These are phyloP conservation scores for Penicillium lagena DNA, from an alignment of 495 filamentous ascomycete genomes.

Conservation along the genomic window DNA sequence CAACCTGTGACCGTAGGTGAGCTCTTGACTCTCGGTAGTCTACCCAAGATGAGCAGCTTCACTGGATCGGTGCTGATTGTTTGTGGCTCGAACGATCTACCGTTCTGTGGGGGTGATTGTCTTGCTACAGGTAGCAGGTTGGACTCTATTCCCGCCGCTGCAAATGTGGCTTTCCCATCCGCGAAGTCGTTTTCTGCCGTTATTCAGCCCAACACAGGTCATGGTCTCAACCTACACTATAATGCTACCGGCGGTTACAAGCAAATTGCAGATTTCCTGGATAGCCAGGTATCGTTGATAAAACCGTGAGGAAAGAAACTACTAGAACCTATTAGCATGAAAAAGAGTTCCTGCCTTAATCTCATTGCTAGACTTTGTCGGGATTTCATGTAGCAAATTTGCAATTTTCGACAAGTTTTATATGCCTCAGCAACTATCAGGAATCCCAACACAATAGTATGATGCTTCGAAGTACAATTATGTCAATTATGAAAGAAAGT, in stretches of 20 bases:
- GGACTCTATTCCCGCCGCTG: constrained; percentile 33
- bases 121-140: constrained; percentile 21
- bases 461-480: too few species aligned
- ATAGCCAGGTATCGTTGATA: too few species aligned
- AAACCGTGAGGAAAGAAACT: too few species aligned
- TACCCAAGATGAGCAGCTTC: constrained; percentile 24
- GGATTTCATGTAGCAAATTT: too few species aligned
- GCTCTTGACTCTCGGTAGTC: constrained; percentile 31
- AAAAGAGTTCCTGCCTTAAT: too few species aligned
- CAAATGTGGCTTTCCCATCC: constrained; percentile 30
- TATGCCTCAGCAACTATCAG: too few species aligned
- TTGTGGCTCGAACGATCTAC: constrained; percentile 39
- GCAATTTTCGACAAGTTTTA: too few species aligned
- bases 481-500: too few species aligned
- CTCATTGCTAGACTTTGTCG: too few species aligned
- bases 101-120: constrained; percentile 51
- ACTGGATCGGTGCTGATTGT: constrained; percentile 43
- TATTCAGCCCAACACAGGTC: constrained; percentile 43
- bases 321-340: too few species aligned
- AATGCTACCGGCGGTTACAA: constrained; percentile 37
- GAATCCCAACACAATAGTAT: too few species aligned
- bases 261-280: constrained; percentile 7
- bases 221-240: constrained; percentile 47
- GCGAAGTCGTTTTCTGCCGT: constrained; percentile 35
- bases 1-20: constrained; percentile 46